Evolutionary conservation across 2,329 filamentous ascomycete genomes (phyloP).

Genomic region (Exophiala xenobiotica): DNA sequence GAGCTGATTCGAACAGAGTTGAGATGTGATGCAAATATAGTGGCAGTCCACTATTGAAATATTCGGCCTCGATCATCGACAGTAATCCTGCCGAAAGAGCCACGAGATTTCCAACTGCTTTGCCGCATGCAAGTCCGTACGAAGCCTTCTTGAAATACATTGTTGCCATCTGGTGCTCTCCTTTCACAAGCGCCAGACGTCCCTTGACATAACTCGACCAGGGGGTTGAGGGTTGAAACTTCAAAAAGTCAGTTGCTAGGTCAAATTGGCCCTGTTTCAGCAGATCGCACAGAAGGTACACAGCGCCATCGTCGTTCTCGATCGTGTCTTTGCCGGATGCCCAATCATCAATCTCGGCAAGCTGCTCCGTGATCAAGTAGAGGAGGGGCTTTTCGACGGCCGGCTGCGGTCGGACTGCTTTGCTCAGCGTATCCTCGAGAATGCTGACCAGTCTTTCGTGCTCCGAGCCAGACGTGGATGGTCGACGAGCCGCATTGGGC

Average conservation of each 20-base stretch:
- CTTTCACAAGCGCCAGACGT: conserved; percentile 70
- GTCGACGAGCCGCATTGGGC: conserved; percentile 33
- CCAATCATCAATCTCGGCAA: conserved; percentile 47
- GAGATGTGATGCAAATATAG: conserved; percentile 87
- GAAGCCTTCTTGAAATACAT: conserved; percentile 79
- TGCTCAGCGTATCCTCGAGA: conserved; percentile 46
- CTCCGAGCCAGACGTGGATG: conserved; percentile 29
- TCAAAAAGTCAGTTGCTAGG: conserved; percentile 64
- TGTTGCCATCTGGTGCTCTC: conserved; percentile 71
- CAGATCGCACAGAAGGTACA: conserved; percentile 68
- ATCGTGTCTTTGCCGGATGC: conserved; percentile 50
- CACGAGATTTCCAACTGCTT: conserved; percentile 45
- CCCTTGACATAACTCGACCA: conserved; percentile 79
- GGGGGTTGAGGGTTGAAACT: conserved; percentile 58
- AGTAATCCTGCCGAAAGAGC: conserved; percentile 62
- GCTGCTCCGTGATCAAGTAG: conserved; percentile 43
- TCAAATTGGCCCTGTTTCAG: conserved; percentile 66
- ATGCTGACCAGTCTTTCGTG: conserved; percentile 38
- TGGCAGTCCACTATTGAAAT: conserved; percentile 70
- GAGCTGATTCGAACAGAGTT: conserved; percentile 74
- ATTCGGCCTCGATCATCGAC: conserved; percentile 68
- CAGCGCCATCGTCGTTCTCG: conserved; percentile 60
- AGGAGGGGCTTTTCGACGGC: conserved; percentile 41
- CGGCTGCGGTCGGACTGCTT: conserved; percentile 44
- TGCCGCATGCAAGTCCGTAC: conserved; percentile 51